Evolutionary conservation across 164 flowering plant genomes (phyloP).

Genomic region (Kalanchoe fedtschenkoi): DNA sequence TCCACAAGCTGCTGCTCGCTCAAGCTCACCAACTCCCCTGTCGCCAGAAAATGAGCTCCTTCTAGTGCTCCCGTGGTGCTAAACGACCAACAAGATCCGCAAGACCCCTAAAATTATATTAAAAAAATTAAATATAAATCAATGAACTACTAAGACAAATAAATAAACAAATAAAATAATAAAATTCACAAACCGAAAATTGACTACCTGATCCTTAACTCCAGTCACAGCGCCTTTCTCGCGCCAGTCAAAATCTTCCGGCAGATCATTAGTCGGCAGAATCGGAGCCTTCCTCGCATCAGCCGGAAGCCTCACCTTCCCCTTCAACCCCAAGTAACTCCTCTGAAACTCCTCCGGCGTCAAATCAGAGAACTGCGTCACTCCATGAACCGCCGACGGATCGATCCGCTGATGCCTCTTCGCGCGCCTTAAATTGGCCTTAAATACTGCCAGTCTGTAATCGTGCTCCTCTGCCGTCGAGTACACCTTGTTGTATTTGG

Average conservation of each 20-base stretch:
- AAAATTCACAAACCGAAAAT: not conserved
- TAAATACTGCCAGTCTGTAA: constrained; percentile 52
- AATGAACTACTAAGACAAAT: not conserved
- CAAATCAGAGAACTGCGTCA: no score
- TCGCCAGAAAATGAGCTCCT: constrained; percentile 66
- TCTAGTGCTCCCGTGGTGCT: constrained; percentile 85
- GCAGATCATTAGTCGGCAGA: constrained; percentile 64
- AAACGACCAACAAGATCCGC: constrained; percentile 94
- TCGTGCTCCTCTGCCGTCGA: constrained; percentile 62
- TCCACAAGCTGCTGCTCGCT: constrained; percentile 95
- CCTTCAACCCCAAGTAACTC: constrained; percentile 35
- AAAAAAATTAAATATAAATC: not conserved
- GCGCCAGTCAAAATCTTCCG: constrained; percentile 78
- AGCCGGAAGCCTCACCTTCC: constrained; percentile 23
- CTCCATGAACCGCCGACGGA: constrained; percentile 80
- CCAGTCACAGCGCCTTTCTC: constrained; percentile 71
- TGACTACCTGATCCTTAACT: constrained; percentile 70
- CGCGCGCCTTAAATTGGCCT: constrained; percentile 64
- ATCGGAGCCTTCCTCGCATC: constrained; percentile 64
- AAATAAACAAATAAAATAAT: no score
- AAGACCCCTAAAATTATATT: constrained; percentile 47
- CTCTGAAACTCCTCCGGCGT: constrained; percentile 58
- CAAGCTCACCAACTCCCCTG: constrained; percentile 71
- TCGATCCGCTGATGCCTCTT: constrained; percentile 63
- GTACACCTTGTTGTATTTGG: constrained; percentile 44